A percentile compares a stretch with the other conserved stretches of the same genome.
Conservation (phyloP, 345 rosid species). For the Bretschneidera sinensis region DNA sequence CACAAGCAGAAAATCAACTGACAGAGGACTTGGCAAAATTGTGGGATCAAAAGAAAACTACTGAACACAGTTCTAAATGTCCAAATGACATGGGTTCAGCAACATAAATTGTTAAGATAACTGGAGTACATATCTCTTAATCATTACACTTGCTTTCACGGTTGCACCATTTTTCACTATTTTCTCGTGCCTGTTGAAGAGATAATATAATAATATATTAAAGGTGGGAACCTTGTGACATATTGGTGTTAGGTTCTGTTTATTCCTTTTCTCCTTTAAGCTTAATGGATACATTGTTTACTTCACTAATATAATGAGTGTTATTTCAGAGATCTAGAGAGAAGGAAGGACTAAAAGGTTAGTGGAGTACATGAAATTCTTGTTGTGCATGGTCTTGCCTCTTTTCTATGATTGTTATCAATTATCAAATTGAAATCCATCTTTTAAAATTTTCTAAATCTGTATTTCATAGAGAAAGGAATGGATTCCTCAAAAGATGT, state of each 20-base stretch:
- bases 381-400: too few species aligned
- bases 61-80: too few species aligned
- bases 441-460: neutral
- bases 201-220: too few species aligned
- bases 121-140: neutral
- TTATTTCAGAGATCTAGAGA: conserved; percentile 47
- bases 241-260: too few species aligned
- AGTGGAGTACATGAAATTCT: neutral
- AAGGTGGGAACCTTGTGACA: too few species aligned
- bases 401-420: conserved; percentile 4
- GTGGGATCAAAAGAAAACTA: neutral
- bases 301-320: conserved; percentile 4
- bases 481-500: conserved; percentile 32
- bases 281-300: too few species aligned
- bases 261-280: too few species aligned
- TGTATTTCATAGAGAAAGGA: conserved; percentile 27
- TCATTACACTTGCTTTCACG: neutral
- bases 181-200: too few species aligned
- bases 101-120: too few species aligned
- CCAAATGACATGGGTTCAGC: too few species aligned
- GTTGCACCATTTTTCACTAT: too few species aligned
- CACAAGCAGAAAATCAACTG: neutral
- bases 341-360: conserved; percentile 58
- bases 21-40: neutral
- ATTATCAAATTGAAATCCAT: neutral